Evolutionary conservation across 2,329 filamentous ascomycete genomes (phyloP).

Genomic region (Neonectria neomacrospora): DNA sequence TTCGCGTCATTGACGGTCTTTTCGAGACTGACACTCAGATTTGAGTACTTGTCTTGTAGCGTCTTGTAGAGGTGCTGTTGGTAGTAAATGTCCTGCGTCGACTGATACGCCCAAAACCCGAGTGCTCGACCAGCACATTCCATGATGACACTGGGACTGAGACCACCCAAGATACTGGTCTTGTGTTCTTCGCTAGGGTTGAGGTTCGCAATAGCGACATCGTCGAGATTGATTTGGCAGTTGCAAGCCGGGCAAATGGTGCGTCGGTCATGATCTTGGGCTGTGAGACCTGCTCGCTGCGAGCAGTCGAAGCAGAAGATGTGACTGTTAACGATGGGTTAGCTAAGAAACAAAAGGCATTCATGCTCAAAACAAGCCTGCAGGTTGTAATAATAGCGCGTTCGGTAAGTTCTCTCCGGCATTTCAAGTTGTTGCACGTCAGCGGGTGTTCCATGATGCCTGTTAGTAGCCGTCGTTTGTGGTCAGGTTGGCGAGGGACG

Average conservation of each 20-base stretch:
- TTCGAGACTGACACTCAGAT: constrained; percentile 74
- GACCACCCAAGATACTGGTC: constrained; percentile 82
- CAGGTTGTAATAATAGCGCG: constrained; percentile 89
- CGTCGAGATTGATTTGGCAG: constrained; percentile 74
- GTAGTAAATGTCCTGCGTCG: constrained; percentile 82
- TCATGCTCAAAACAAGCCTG: constrained; percentile 64
- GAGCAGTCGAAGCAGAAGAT: constrained; percentile 86
- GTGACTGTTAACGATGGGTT: constrained; percentile 65
- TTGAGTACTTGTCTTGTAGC: constrained; percentile 76
- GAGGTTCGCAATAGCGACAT: constrained; percentile 77
- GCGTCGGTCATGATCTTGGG: constrained; percentile 48
- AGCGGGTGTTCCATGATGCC: constrained; percentile 78
- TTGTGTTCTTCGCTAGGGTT: constrained; percentile 91
- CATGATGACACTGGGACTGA: constrained; percentile 84
- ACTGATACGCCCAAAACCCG: constrained; percentile 88
- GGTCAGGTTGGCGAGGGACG: neutral
- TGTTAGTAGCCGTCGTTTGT: neutral
- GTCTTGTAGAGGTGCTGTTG: constrained; percentile 80
- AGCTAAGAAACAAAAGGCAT: constrained; percentile 1
- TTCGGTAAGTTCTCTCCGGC: constrained; percentile 74
- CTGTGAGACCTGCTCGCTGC: constrained; percentile 69
- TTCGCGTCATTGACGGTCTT: constrained; percentile 81
- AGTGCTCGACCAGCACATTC: constrained; percentile 85
- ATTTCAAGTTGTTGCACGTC: constrained; percentile 83
- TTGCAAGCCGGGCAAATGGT: constrained; percentile 80